These are phyloP conservation scores for Puccinellia tenuiflora DNA, from an alignment of 176 grass and related monocot species.

Conservation along the genomic window DNA sequence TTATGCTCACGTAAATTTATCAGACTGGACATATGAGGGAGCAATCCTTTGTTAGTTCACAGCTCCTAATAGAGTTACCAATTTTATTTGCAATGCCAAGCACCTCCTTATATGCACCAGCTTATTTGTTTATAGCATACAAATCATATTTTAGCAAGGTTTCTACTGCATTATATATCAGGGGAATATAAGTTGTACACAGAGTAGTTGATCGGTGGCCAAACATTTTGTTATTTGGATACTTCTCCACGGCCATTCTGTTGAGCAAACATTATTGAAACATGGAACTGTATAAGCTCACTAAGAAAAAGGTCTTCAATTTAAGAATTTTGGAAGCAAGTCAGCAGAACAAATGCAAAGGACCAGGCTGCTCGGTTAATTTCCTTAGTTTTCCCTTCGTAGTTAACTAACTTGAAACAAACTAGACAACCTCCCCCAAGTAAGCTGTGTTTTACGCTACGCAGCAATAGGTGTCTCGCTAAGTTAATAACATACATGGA, in stretches of 20 bases:
- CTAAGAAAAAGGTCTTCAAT: slow-evolving; percentile 1
- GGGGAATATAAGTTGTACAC: background rate
- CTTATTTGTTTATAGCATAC: slow-evolving; percentile 33
- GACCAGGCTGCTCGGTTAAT: background rate
- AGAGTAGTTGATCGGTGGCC: slow-evolving; percentile 21
- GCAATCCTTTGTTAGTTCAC: slow-evolving; percentile 57
- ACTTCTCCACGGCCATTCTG: slow-evolving; percentile 59
- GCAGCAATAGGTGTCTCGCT: background rate
- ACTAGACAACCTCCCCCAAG: background rate
- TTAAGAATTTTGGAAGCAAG: background rate
- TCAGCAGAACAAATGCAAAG: background rate
- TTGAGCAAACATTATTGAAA: background rate
- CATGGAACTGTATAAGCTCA: background rate
- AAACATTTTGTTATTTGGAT: slow-evolving; percentile 71
- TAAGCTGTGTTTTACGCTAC: background rate
- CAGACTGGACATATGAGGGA: background rate
- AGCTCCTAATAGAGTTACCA: slow-evolving; percentile 63
- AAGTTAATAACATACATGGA: background rate
- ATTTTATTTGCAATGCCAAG: slow-evolving; percentile 50
- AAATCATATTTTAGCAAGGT: slow-evolving; percentile 12
- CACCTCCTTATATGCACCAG: slow-evolving; percentile 69
- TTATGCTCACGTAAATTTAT: slow-evolving; percentile 10
- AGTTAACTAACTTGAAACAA: background rate
- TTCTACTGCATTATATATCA: background rate
- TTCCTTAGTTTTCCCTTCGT: background rate